Base-by-base conservation (phyloP, 2,329 filamentous ascomycete species). In the Phaeosphaeria sp. region DNA sequence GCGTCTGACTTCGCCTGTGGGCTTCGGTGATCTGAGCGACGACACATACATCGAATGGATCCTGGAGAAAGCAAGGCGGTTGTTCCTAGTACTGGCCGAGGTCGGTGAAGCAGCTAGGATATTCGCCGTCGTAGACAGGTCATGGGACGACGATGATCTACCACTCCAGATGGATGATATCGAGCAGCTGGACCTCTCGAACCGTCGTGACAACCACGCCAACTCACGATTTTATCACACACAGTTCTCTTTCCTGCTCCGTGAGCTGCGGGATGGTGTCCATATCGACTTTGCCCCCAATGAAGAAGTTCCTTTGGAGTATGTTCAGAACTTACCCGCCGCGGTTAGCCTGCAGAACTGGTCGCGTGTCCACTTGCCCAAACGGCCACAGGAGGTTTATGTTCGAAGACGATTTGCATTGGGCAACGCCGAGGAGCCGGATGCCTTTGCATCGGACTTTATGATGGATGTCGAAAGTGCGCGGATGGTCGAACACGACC, bases 11-110 rank as follows among this genome's bases (percentile, higher is more conserved):
- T 80, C 80, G 42, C 86, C 86, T 9, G 79, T 91, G 47, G 85
- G 81, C 13, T 92, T 91, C 73, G 89, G 89, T 27, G 87, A 88
- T 66, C 72, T 86, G 55, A 92, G 89, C 3, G 87, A 91, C 73
- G 85, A 89, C 61, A 92, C 89, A 0, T 93, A 93, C 72, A 88
- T 90, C 81, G 89, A 92, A 71, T 92, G 90, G 88, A 91, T 93
- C 56, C 79, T 90, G 47, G 80, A 85, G 54, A 89, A 88, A 66
- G 88, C 89, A 6, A 88, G 87, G 68, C 83, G 87, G 47, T 81
- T 92, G 41, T 93, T 92, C 68, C 80, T 93, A 47, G 87, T 91
- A 41, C 80, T 93, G 23, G 82, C 87, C 53, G 89, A 92, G 67
- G 79, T 92, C 22, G 88, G 87, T 30, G 82, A 90, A 11, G 85